phyloP scores from a whole-genome alignment of 1,284 basidiomycete genomes.

The Sanghuangporus weigelae region DNA sequence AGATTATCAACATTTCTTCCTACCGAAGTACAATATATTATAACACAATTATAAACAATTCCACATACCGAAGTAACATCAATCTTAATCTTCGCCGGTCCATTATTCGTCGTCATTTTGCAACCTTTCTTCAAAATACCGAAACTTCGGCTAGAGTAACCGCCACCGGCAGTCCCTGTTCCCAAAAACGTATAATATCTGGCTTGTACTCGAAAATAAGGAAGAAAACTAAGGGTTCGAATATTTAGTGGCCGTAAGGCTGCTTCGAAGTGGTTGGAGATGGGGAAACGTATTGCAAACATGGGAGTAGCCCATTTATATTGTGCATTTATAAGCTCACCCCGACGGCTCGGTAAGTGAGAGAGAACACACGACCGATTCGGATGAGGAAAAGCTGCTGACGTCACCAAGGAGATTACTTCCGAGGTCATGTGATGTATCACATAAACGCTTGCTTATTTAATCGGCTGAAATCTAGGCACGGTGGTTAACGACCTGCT shows the following conservation, averaged over 20 bases:
- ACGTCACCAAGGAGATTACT: background rate
- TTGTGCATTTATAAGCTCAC: background rate
- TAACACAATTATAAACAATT: too few relatives aligned
- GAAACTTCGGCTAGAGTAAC: background rate
- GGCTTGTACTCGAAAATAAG: background rate
- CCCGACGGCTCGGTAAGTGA: background rate
- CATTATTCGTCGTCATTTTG: background rate
- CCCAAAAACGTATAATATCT: background rate
- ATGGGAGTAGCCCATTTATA: background rate
- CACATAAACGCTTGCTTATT: background rate
- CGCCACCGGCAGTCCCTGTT: background rate
- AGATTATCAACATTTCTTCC: background rate
- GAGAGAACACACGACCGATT: background rate
- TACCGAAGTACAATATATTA: too few relatives aligned
- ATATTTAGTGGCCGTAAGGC: background rate
- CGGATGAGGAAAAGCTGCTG: background rate
- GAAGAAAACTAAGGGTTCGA: background rate
- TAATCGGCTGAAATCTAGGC: too few relatives aligned
- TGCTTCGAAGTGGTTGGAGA: background rate
- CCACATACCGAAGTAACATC: conserved; percentile 10
- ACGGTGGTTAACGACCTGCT: too few relatives aligned
- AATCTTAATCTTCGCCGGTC: conserved; percentile 5
- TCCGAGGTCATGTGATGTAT: background rate
- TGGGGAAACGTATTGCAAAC: background rate
- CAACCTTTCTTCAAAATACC: background rate